A percentile compares a stretch with the other conserved stretches of the same genome.
Evolutionary conservation across 352 stramenopile genomes (phyloP).

Genomic region (Pythium guiyangense): DNA sequence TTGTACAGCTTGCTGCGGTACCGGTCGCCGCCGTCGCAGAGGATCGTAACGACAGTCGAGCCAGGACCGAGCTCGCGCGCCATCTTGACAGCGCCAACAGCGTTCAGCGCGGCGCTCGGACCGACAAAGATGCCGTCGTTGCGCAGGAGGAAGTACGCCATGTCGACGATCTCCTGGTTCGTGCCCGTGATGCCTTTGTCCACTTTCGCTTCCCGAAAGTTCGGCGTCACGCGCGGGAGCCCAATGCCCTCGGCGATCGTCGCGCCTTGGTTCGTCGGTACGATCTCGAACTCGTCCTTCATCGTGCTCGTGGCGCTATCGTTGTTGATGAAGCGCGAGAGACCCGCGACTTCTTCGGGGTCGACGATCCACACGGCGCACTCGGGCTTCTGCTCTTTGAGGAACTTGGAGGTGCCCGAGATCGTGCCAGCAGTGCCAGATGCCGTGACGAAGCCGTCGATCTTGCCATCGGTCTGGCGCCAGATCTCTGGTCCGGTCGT

Average conservation of each 20-base stretch:
- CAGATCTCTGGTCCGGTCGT: conserved; percentile 89
- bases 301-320: conserved; percentile 46
- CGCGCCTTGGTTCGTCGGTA: conserved; percentile 69
- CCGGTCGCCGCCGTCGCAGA: conserved; percentile 75
- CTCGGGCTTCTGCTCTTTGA: no score
- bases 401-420: conserved; percentile 88
- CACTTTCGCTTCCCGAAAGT: conserved; percentile 86
- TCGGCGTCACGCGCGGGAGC: conserved; percentile 89
- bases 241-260: conserved; percentile 95
- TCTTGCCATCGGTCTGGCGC: conserved; percentile 76
- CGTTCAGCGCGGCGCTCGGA: conserved; percentile 72
- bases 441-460: conserved; percentile 91
- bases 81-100: conserved; percentile 78
- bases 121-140: conserved; percentile 93
- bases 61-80: conserved; percentile 58
- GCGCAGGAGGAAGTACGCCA: conserved; percentile 88
- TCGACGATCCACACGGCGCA: conserved; percentile 67
- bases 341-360: conserved; percentile 77
- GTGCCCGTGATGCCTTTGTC: conserved; percentile 91
- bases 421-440: conserved; percentile 91
- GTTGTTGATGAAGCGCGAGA: conserved; percentile 85
- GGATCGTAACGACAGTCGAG: conserved; percentile 74
- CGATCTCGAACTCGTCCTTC: conserved; percentile 88
- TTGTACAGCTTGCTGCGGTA: conserved; percentile 87
- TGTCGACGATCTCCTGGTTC: conserved; percentile 93